These are phyloP conservation scores for Candida pseudofarinosa DNA, from an alignment of 805 yeast genomes.

Conservation along the genomic window DNA sequence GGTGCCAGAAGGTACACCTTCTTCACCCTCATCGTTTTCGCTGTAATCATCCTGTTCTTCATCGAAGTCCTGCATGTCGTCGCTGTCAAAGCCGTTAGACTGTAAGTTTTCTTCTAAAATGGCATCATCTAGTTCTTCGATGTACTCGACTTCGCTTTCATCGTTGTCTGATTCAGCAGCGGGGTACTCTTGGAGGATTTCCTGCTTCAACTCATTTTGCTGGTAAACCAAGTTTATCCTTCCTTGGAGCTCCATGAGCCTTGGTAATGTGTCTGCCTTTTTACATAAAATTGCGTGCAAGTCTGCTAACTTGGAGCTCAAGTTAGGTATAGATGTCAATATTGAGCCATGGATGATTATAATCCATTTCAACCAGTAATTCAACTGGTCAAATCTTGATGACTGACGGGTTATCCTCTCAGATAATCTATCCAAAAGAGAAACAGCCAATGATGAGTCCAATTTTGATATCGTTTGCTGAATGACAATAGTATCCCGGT, in stretches of 20 bases:
- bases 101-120: constrained; percentile 7
- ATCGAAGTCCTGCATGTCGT: constrained; percentile 12
- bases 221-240: constrained; percentile 46
- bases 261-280: constrained; percentile 46
- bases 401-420: constrained; percentile 51
- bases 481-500: constrained; percentile 47
- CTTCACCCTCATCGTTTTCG: constrained; percentile 4
- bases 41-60: constrained; percentile 7
- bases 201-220: constrained; percentile 38
- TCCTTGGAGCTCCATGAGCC: constrained; percentile 49
- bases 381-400: constrained; percentile 45
- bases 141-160: constrained; percentile 61
- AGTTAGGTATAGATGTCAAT: constrained; percentile 38
- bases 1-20: background rate
- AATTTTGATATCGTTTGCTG: constrained; percentile 47
- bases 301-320: constrained; percentile 34
- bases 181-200: constrained; percentile 27
- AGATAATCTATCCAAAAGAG: constrained; percentile 48
- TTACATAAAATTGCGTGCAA: constrained; percentile 45
- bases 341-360: constrained; percentile 49
- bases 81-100: constrained; percentile 5
- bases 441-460: constrained; percentile 46
- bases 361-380: constrained; percentile 55
- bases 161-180: constrained; percentile 24
- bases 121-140: constrained; percentile 60